A percentile compares a stretch with the other conserved stretches of the same genome.
Conservation (phyloP, 768 basidiomycete genomes). For the Pisolithus tinctorius region DNA sequence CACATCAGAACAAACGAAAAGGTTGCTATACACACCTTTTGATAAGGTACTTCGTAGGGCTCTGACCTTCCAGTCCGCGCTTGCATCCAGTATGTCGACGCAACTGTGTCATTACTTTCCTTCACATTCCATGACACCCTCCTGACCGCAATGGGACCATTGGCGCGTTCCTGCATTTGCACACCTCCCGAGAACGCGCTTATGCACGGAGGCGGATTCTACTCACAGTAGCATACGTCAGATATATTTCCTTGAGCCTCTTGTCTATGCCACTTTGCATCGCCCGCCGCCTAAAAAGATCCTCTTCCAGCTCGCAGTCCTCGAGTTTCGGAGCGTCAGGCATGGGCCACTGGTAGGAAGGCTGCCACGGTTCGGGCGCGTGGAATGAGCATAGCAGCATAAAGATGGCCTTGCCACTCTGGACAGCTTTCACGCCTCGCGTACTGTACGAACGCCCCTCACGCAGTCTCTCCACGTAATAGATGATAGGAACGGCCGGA, state of each 20-base stretch:
- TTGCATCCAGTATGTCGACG: slow-evolving; percentile 76
- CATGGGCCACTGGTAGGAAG: slow-evolving; percentile 59
- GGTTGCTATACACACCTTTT: slow-evolving; percentile 46
- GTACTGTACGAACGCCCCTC: slow-evolving; percentile 72
- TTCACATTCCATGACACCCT: slow-evolving; percentile 38
- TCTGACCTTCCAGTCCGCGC: slow-evolving; percentile 51
- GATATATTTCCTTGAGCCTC: slow-evolving; percentile 25
- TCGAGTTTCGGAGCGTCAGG: slow-evolving; percentile 56
- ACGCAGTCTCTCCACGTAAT: slow-evolving; percentile 69
- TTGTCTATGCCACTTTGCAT: slow-evolving; percentile 27
- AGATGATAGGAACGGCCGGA: slow-evolving; percentile 65
- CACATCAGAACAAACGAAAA: slow-evolving; percentile 1
- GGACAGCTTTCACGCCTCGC: slow-evolving; percentile 53
- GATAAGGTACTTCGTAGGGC: slow-evolving; percentile 62
- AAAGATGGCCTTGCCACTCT: slow-evolving; percentile 46
- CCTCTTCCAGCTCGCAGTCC: slow-evolving; percentile 56
- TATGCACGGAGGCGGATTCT: neutral
- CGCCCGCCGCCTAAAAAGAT: slow-evolving; percentile 23
- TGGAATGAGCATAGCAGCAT: slow-evolving; percentile 81
- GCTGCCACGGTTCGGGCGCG: slow-evolving; percentile 70
- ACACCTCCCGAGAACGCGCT: slow-evolving; percentile 26
- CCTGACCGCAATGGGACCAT: slow-evolving; percentile 66
- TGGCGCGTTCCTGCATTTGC: slow-evolving; percentile 47
- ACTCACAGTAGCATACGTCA: slow-evolving; percentile 23
- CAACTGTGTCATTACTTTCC: slow-evolving; percentile 40